Conservation (phyloP, 108 stramenopile species). For the Nitzschia sp. region DNA sequence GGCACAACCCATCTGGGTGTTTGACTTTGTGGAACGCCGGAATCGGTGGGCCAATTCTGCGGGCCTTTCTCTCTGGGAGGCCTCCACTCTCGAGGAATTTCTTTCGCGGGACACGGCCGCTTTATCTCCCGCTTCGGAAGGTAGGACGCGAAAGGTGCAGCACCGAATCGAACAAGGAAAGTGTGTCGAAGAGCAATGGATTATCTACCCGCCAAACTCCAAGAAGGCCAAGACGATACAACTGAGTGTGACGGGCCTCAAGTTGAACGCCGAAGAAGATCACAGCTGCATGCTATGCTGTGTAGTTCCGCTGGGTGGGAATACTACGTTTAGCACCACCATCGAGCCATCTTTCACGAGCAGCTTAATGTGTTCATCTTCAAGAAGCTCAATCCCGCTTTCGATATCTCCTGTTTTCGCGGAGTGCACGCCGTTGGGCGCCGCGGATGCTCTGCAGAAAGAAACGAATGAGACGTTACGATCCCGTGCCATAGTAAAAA, state of each 20-base stretch:
- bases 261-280: conserved; percentile 5
- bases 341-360: too few relatives aligned
- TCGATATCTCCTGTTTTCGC: too few relatives aligned
- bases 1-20: conserved; percentile 40
- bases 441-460: background rate
- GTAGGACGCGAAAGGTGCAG: background rate
- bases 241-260: background rate
- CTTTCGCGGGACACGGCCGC: conserved; percentile 21
- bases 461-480: conserved; percentile 29
- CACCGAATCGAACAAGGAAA: background rate
- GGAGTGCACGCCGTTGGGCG: too few relatives aligned
- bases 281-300: background rate
- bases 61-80: conserved; percentile 30
- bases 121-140: background rate
- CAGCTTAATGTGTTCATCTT: too few relatives aligned
- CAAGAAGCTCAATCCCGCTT: too few relatives aligned
- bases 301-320: background rate
- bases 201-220: conserved; percentile 20
- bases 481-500: conserved; percentile 30
- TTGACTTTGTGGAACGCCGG: conserved; percentile 27
- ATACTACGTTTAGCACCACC: too few relatives aligned
- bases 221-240: background rate
- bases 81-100: conserved; percentile 20
- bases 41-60: conserved; percentile 43
- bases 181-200: conserved; percentile 18